A percentile compares a stretch with the other conserved stretches of the same genome.
phyloP scores from a whole-genome alignment of 345 rosid genomes.

The Moricandia moricandioides region DNA sequence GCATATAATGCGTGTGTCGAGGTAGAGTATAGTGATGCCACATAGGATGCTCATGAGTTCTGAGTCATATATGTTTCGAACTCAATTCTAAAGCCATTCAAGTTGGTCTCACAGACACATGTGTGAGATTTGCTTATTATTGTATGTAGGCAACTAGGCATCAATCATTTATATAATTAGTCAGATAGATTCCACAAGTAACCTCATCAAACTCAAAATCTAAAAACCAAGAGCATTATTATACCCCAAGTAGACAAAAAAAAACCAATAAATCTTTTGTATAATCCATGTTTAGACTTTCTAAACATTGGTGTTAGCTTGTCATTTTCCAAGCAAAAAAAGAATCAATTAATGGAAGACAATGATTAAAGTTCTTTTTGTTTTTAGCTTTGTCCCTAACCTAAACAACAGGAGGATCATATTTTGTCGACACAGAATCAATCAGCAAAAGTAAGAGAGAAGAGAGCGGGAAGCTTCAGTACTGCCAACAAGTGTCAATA shows the following conservation, averaged over 20 bases:
- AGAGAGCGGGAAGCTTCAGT: neutral
- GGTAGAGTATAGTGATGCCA: conserved; percentile 12
- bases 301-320: conserved; percentile 15
- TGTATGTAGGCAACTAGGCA: neutral
- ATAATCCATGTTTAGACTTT: conserved; percentile 21
- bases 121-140: conserved; percentile 34
- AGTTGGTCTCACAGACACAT: conserved; percentile 24
- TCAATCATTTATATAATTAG: conserved; percentile 23
- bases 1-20: conserved; percentile 14
- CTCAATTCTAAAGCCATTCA: conserved; percentile 27
- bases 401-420: conserved; percentile 24
- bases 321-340: neutral
- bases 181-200: conserved; percentile 15
- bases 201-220: conserved; percentile 19
- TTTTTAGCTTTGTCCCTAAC: conserved; percentile 22
- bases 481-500: neutral
- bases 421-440: conserved; percentile 25
- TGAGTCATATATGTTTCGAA: conserved; percentile 15
- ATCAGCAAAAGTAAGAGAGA: conserved; percentile 14
- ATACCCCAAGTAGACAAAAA: neutral
- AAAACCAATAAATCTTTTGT: neutral
- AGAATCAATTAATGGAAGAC: conserved; percentile 3
- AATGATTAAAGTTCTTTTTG: conserved; percentile 26
- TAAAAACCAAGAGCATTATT: neutral
- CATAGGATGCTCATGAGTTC: conserved; percentile 36